phyloP scores from a whole-genome alignment of 805 yeast genomes.

The Sungouiozyma intestinalis region DNA sequence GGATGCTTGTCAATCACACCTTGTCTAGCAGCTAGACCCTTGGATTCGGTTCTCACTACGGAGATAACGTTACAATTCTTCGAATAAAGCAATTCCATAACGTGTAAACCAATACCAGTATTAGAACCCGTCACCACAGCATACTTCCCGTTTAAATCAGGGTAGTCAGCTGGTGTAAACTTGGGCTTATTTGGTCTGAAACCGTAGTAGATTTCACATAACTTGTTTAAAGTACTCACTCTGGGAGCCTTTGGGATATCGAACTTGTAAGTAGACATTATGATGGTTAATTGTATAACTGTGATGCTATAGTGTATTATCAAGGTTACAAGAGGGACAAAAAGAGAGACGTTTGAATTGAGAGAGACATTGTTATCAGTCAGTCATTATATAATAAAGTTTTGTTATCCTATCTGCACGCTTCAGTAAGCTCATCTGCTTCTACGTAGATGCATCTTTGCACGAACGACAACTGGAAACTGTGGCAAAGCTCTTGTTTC shows the following conservation, averaged over 20 bases:
- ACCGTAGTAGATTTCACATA: conserved; percentile 15
- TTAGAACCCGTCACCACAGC: conserved; percentile 34
- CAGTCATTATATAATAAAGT: too few species aligned
- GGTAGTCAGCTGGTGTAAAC: conserved; percentile 27
- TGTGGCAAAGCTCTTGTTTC: too few species aligned
- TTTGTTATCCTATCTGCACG: too few species aligned
- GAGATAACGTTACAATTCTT: conserved; percentile 28
- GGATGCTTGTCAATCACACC: conserved; percentile 18
- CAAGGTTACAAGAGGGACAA: too few species aligned
- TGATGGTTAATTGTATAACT: neutral
- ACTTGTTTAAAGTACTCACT: conserved; percentile 5
- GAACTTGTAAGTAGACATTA: neutral
- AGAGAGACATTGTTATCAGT: too few species aligned
- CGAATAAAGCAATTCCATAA: conserved; percentile 20
- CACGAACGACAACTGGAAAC: too few species aligned
- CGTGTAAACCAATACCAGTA: conserved; percentile 30
- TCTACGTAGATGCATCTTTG: too few species aligned
- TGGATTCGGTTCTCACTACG: conserved; percentile 28
- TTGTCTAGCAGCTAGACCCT: conserved; percentile 27
- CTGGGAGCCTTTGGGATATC: conserved; percentile 12
- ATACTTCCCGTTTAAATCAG: conserved; percentile 30
- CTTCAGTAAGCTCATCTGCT: too few species aligned
- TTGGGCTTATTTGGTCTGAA: conserved; percentile 22
- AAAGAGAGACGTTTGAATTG: too few species aligned
- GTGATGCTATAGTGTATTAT: too few species aligned